These are phyloP conservation scores for Sclerotinia sclerotiorum DNA, from an alignment of 2,329 filamentous ascomycete species.

Conservation along the genomic window DNA sequence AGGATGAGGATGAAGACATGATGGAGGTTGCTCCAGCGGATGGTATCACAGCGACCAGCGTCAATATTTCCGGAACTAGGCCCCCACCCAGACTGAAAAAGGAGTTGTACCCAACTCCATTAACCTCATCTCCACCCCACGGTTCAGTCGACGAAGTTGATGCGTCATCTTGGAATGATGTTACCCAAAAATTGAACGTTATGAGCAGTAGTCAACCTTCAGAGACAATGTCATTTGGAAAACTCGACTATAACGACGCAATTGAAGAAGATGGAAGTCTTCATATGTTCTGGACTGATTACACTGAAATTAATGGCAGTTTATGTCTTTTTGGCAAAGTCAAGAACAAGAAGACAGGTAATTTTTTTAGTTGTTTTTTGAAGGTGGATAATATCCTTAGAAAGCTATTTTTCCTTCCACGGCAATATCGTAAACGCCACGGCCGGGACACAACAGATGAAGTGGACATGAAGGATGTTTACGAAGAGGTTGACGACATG, in stretches of 20 bases:
- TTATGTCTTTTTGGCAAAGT: constrained; percentile 96
- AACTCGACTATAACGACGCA: constrained; percentile 80
- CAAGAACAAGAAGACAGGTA: constrained; percentile 76
- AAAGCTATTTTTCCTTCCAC: constrained; percentile 90
- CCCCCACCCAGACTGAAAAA: constrained; percentile 75
- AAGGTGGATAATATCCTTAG: constrained; percentile 93
- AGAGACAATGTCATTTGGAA: constrained; percentile 68
- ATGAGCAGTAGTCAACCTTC: constrained; percentile 70
- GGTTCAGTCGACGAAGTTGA: constrained; percentile 63
- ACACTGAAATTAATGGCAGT: constrained; percentile 86
- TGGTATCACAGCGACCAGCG: constrained; percentile 65
- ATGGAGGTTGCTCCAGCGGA: constrained; percentile 83
- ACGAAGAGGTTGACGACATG: constrained; percentile 80
- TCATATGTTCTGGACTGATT: constrained; percentile 96
- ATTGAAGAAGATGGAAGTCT: constrained; percentile 91
- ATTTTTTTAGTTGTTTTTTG: constrained; percentile 87
- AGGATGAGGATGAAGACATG: constrained; percentile 74
- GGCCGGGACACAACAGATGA: constrained; percentile 70
- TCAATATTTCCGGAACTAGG: constrained; percentile 83
- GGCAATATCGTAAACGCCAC: constrained; percentile 64
- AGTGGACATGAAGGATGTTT: constrained; percentile 85
- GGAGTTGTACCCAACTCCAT: constrained; percentile 66
- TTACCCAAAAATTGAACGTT: constrained; percentile 84
- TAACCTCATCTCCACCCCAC: constrained; percentile 73
- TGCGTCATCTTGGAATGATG: constrained; percentile 81